Evolutionary conservation across 169 alveolate species (phyloP).

Genomic region (Eimeria maxima): DNA sequence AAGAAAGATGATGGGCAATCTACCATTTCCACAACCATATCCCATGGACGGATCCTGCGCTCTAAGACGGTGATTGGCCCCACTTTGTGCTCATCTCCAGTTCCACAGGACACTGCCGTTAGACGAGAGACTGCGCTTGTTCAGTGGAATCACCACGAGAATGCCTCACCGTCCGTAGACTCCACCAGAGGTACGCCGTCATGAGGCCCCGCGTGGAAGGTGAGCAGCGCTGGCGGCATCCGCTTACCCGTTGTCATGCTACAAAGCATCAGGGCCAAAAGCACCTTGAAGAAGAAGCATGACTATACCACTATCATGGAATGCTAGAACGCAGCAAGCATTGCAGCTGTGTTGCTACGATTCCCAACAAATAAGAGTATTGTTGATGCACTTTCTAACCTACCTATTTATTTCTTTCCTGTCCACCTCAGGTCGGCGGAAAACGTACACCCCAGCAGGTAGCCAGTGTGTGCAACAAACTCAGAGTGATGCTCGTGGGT

Average conservation of each 20-base stretch:
- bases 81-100: not conserved
- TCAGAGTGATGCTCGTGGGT: slow-evolving; percentile 1
- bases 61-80: slow-evolving; percentile 32
- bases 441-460: not conserved
- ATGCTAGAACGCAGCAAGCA: not conserved
- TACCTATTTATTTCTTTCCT: not conserved
- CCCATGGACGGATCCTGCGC: not conserved
- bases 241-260: slow-evolving; percentile 10
- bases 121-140: not conserved
- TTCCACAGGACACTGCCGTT: slow-evolving; percentile 13
- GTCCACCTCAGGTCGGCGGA: slow-evolving; percentile 41
- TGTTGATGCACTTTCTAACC: not conserved
- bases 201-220: slow-evolving; percentile 74
- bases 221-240: slow-evolving; percentile 75
- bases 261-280: not conserved
- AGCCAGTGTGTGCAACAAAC: not conserved
- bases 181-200: slow-evolving; percentile 76
- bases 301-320: not conserved
- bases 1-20: not conserved
- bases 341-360: slow-evolving; percentile 4
- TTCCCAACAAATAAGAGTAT: not conserved
- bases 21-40: not conserved
- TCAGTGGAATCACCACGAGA: not conserved
- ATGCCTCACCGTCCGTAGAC: slow-evolving; percentile 5
- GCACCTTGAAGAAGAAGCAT: not conserved